A percentile compares a stretch with the other conserved stretches of the same genome.
These are phyloP conservation scores for Cardamine resedifolia DNA, from an alignment of 345 rosid species.

Conservation along the genomic window DNA sequence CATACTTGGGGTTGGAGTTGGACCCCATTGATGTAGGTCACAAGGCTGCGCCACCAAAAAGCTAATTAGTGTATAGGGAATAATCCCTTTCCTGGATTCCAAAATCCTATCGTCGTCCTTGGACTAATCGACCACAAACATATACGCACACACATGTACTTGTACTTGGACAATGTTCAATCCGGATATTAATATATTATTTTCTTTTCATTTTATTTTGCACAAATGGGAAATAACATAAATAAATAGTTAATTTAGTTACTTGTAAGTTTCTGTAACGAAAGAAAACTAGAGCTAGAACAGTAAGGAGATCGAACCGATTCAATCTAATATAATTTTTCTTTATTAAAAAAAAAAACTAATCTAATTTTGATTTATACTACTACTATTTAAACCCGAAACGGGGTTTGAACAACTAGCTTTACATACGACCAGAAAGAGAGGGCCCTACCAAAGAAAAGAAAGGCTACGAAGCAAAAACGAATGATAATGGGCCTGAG, in stretches of 20 bases:
- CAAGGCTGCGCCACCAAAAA: slow-evolving; percentile 40
- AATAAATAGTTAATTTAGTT: neutral
- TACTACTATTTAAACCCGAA: neutral
- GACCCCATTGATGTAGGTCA: slow-evolving; percentile 37
- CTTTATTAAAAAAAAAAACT: no score
- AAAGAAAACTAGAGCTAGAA: neutral
- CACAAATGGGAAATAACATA: neutral
- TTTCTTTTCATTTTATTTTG: neutral
- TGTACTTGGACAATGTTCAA: neutral
- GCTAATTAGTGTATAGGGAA: slow-evolving; percentile 32
- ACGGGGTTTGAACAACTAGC: slow-evolving; percentile 17
- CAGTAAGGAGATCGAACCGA: neutral
- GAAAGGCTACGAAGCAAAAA: slow-evolving; percentile 23
- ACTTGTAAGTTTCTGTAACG: neutral
- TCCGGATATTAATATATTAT: neutral
- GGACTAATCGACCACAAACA: neutral
- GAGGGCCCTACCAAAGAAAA: slow-evolving; percentile 29
- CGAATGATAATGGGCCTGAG: slow-evolving; percentile 21
- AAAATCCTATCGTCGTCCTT: slow-evolving; percentile 24
- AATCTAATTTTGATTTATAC: neutral
- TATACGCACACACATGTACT: neutral
- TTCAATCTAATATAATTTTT: neutral
- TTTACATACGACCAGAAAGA: slow-evolving; percentile 15
- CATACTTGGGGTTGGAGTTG: slow-evolving; percentile 33
- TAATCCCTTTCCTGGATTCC: slow-evolving; percentile 37